phyloP scores from a whole-genome alignment of 768 basidiomycete species.

The Tremella yokohamensis region DNA sequence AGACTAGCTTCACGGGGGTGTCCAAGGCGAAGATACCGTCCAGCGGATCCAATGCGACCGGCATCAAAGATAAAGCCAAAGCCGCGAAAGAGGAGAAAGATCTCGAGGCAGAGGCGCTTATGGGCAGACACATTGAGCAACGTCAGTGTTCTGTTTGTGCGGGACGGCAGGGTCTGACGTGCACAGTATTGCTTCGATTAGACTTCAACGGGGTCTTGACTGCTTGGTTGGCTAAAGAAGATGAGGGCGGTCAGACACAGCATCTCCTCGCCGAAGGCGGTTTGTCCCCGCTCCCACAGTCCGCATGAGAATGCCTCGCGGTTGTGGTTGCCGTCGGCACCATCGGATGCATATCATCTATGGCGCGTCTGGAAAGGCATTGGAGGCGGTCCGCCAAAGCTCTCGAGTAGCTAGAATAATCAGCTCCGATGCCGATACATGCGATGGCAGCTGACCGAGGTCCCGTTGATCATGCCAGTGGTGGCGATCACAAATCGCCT shows the following conservation, averaged over 20 bases:
- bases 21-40: background rate
- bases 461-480: constrained; percentile 81
- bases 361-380: constrained; percentile 18
- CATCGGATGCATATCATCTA: background rate
- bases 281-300: constrained; percentile 4
- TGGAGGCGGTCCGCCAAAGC: constrained; percentile 33
- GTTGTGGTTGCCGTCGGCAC: background rate
- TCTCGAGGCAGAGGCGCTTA: constrained; percentile 63
- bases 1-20: constrained; percentile 49
- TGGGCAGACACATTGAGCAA: constrained; percentile 75
- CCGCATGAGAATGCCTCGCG: background rate
- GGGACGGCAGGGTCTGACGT: constrained; percentile 7
- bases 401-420: constrained; percentile 25
- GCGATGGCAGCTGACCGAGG: constrained; percentile 29
- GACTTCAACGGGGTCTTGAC: constrained; percentile 64
- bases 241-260: constrained; percentile 12
- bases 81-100: constrained; percentile 51
- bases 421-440: background rate
- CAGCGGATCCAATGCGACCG: background rate
- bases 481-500: constrained; percentile 85
- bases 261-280: constrained; percentile 29
- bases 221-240: constrained; percentile 23
- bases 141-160: constrained; percentile 24
- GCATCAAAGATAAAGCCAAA: constrained; percentile 49
- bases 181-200: constrained; percentile 63